A percentile compares a stretch with the other conserved stretches of the same genome.
Conservation (phyloP, 2,329 filamentous ascomycete species). For the Cordyceps cateniannulata region DNA sequence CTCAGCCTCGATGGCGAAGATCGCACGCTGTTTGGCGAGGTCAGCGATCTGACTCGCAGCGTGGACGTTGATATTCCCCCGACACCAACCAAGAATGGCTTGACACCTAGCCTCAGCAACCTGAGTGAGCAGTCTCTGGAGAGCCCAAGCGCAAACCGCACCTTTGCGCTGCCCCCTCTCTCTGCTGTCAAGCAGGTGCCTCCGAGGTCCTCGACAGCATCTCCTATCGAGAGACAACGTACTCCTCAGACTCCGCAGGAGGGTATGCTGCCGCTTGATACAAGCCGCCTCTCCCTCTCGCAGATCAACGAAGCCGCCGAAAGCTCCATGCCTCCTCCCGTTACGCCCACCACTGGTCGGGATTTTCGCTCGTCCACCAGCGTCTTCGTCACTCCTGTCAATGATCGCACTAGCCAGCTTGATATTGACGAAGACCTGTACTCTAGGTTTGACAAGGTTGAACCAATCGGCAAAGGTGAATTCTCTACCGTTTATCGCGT, state of each 20-base stretch:
- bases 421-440: constrained; percentile 65
- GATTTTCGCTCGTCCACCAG: constrained; percentile 44
- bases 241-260: constrained; percentile 78
- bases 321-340: constrained; percentile 47
- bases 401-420: constrained; percentile 62
- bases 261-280: constrained; percentile 66
- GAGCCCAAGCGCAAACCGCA: constrained; percentile 42
- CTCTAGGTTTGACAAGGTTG: constrained; percentile 73
- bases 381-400: constrained; percentile 60
- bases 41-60: constrained; percentile 20
- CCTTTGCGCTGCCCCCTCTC: constrained; percentile 33
- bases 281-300: constrained; percentile 78
- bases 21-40: constrained; percentile 37
- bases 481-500: constrained; percentile 92
- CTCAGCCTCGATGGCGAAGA: constrained; percentile 78
- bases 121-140: constrained; percentile 35
- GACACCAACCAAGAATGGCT: constrained; percentile 76
- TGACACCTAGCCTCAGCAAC: constrained; percentile 35
- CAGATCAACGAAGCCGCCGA: constrained; percentile 40
- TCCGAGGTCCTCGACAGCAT: constrained; percentile 44
- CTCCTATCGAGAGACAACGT: constrained; percentile 51
- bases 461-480: constrained; percentile 77
- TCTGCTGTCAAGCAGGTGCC: constrained; percentile 34
- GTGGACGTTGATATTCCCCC: constrained; percentile 67
- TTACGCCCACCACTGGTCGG: constrained; percentile 68